phyloP scores from a whole-genome alignment of 2,329 filamentous ascomycete genomes.

The Arthrobotrys sphaeroides region DNA sequence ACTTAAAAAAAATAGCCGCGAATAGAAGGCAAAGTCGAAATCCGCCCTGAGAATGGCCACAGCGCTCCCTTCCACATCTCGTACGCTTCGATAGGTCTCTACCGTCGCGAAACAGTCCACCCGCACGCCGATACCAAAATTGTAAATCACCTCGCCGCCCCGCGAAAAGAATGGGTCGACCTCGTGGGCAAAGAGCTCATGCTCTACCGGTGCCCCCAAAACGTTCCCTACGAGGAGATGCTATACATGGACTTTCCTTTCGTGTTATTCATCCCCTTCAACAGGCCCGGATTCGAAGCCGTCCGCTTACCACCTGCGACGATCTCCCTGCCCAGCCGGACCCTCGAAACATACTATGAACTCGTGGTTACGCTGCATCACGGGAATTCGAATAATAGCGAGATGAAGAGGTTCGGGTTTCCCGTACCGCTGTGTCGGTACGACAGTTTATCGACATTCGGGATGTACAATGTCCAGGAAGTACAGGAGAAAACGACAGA shows the following conservation, averaged over 20 bases:
- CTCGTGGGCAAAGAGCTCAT: conserved; percentile 96
- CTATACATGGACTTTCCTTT: conserved; percentile 97
- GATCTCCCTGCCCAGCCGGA: conserved; percentile 86
- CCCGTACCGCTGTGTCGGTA: conserved; percentile 91
- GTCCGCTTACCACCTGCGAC: conserved; percentile 93
- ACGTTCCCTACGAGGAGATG: conserved; percentile 85
- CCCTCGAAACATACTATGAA: conserved; percentile 97
- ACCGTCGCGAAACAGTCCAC: conserved; percentile 94
- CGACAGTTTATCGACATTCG: conserved; percentile 96
- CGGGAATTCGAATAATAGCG: conserved; percentile 73
- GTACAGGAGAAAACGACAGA: conserved; percentile 85
- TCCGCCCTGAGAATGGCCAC: conserved; percentile 83
- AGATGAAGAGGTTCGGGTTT: conserved; percentile 90
- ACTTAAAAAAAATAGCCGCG: conserved; percentile 72
- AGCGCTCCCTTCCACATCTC: conserved; percentile 91
- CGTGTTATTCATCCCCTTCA: conserved; percentile 95
- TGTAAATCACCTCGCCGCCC: conserved; percentile 88
- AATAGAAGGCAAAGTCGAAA: conserved; percentile 97
- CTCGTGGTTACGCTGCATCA: conserved; percentile 95
- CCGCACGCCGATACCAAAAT: conserved; percentile 93
- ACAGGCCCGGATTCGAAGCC: conserved; percentile 86
- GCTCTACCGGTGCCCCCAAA: conserved; percentile 83
- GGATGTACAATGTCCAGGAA: conserved; percentile 98
- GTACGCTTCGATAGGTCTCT: conserved; percentile 90
- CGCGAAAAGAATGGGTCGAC: conserved; percentile 88